Base-by-base conservation (phyloP, 805 yeast genomes). In the Wickerhamiella sorbophila region DNA sequence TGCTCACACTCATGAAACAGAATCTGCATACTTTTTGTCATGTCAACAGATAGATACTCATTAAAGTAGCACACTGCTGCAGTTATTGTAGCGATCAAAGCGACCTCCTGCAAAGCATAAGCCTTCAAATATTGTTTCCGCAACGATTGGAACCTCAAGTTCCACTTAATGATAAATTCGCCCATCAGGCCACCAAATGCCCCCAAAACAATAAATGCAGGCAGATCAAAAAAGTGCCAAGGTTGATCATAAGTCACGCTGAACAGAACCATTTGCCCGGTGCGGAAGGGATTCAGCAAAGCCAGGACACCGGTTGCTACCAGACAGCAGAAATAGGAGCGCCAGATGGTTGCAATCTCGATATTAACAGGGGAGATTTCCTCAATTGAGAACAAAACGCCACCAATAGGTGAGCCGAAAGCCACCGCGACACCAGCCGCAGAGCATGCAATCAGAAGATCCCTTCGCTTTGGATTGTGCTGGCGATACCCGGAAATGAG, bases 341-440 rank as follows among this genome's bases (percentile, higher is more conserved):
- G 81, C 93, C 94, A 84, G 59, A 93, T 70, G 1, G 95, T 82
- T 3, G 80, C 69, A 14, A 86, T 63, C 49, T 75, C 80, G 56
- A 85, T 79, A 33, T 72, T 71, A 6, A 22, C 33, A 26, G 78
- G 68, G 0, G 91, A 74, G 24, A 91, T 85, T 52, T 91, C 98
- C 57, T 91, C 99, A 45, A 91, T 71, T 10, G 94, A 77, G 58
- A 93, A 91, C 32, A 91, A 61, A 1, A 91, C 97, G 14, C 99
- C 99, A 27, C 99, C 99, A 31, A 53, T 51, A 0, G 98, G 98
- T 10, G 87, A 75, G 0, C 95, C 97, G 65, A 91, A 91, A 0
- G 97, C 98, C 6, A 91, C 97, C 0, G 97, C 97, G 6, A 91
- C 97, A 41, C 99, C 99, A 1, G 98, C 95, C 3, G 95, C 97